A percentile compares a stretch with the other conserved stretches of the same genome.
phyloP scores from a whole-genome alignment of 371 early-diverging fungal genomes.

The Fennellomyces sp. region DNA sequence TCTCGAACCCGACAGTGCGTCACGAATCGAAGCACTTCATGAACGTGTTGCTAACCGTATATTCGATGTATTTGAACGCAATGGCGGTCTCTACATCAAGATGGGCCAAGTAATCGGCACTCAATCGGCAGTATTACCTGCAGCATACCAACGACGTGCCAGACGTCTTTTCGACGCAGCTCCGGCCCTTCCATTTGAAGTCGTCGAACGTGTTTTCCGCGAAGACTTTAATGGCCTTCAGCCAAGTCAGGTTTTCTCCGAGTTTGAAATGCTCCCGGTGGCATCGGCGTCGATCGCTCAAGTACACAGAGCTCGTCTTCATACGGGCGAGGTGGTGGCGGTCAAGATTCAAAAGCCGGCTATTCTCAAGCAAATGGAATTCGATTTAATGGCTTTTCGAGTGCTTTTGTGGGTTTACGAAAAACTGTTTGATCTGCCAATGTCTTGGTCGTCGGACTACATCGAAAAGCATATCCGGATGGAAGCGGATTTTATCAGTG shows the following conservation, averaged over 20 bases:
- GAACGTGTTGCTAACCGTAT: conserved; percentile 74
- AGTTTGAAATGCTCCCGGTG: conserved; percentile 73
- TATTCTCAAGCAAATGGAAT: conserved; percentile 79
- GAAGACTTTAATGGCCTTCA: conserved; percentile 64
- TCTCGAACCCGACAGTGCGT: conserved; percentile 34
- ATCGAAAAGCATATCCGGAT: conserved; percentile 77
- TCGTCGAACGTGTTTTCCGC: conserved; percentile 71
- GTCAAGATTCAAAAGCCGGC: conserved; percentile 95
- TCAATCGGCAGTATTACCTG: conserved; percentile 77
- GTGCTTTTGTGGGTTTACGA: conserved; percentile 66
- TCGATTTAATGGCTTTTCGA: conserved; percentile 80
- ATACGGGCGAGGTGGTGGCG: conserved; percentile 76
- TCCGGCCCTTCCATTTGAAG: conserved; percentile 70
- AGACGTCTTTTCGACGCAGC: conserved; percentile 84
- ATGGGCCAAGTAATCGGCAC: conserved; percentile 89
- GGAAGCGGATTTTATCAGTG: conserved; percentile 80
- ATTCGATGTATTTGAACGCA: conserved; percentile 77
- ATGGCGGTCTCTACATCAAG: conserved; percentile 91
- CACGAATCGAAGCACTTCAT: conserved; percentile 61
- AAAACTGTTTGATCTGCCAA: conserved; percentile 80
- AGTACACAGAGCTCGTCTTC: conserved; percentile 86
- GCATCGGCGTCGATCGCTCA: conserved; percentile 95
- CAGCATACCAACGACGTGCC: conserved; percentile 73
- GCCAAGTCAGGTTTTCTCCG: conserved; percentile 68
- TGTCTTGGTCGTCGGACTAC: conserved; percentile 83